Evolutionary conservation across 805 yeast genomes (phyloP), one percentile per base, ranked within the genome.

Genomic region (Starmerella gropengiesseri): DNA sequence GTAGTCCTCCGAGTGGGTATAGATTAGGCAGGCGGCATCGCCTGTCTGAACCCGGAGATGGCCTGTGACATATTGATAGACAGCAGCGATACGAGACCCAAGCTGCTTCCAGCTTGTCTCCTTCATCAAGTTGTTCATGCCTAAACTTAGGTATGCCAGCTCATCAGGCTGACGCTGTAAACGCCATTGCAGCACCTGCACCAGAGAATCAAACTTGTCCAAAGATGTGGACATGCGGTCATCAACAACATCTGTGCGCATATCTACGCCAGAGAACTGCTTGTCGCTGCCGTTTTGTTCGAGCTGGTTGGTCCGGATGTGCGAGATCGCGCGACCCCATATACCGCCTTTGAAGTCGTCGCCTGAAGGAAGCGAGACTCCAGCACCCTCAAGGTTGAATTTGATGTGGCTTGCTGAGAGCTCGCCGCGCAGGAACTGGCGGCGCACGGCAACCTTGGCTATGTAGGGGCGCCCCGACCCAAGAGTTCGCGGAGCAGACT

Each of bases 391-490:
- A 22, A 73, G 65, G 47, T 79, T 78, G 57, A 86, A 91, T 56
- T 83, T 85, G 41, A 86, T 85, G 60, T 76, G 87, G 21, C 74
- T 78, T 0, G 94, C 78, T n/a, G 74, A 69, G 18, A 91, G 63
- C n/a, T 72, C 67, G 2, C 97, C 97, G 50, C 77, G 81, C 31
- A 77, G 67, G 57, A 86, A 86, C 51, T 75, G 72, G 50, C 78
- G 74, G 55, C 78, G 83, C 62, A 82, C 85, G 55, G 77, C 71
- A 81, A 77, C 83, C 53, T 87, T 91, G 0, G 97, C 97, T 49
- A 91, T 81, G 53, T 91, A 97, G 17, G 84, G 69, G 7, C 95
- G 79, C 18, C 95, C 95, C 60, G 83, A 77, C 52, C 91, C 67
- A 55, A 77, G 67, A 25, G 93, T 79, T 56, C 94, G 74, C 3